Percentiles rank a stretch among this genome's conserved stretches.
Evolutionary conservation across 2,329 filamentous ascomycete genomes (phyloP).

Genomic region (Fusarium nisikadoi): DNA sequence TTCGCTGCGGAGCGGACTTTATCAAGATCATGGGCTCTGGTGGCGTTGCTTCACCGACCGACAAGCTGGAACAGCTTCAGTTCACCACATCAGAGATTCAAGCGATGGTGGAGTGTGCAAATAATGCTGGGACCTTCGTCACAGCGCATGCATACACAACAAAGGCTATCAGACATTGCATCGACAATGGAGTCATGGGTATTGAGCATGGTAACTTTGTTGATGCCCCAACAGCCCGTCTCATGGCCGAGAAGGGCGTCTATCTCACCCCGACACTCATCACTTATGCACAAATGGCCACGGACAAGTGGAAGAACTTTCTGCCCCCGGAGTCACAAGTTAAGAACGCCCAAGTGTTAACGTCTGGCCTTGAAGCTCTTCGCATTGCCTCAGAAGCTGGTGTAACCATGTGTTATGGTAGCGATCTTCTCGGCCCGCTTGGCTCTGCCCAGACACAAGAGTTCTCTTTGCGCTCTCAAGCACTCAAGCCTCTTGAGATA

Average conservation of each 20-base stretch:
- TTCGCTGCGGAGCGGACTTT: not conserved
- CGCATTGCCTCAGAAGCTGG: not conserved
- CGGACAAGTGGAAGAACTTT: not conserved
- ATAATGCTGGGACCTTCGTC: not conserved
- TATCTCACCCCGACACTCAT: not conserved
- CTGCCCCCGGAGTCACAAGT: not conserved
- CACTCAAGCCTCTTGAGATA: not conserved
- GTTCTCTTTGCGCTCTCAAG: not conserved
- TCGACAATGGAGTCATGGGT: slow-evolving; percentile 15
- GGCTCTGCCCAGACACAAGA: not conserved
- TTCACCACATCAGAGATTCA: not conserved
- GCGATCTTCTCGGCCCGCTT: not conserved
- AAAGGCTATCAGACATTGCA: slow-evolving; percentile 62
- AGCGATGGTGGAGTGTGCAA: not conserved
- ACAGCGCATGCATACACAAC: slow-evolving; percentile 38
- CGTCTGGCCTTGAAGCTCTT: not conserved
- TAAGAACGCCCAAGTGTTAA: not conserved
- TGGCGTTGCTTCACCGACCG: not conserved
- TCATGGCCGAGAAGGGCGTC: slow-evolving; percentile 1
- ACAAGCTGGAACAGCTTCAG: not conserved
- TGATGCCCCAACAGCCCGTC: not conserved
- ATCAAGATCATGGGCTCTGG: slow-evolving; percentile 5
- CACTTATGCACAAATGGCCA: not conserved
- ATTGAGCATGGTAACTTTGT: slow-evolving; percentile 7
- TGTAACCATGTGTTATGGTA: not conserved